phyloP scores from a whole-genome alignment of 352 stramenopile species.

The Globisporangium radiosum region DNA sequence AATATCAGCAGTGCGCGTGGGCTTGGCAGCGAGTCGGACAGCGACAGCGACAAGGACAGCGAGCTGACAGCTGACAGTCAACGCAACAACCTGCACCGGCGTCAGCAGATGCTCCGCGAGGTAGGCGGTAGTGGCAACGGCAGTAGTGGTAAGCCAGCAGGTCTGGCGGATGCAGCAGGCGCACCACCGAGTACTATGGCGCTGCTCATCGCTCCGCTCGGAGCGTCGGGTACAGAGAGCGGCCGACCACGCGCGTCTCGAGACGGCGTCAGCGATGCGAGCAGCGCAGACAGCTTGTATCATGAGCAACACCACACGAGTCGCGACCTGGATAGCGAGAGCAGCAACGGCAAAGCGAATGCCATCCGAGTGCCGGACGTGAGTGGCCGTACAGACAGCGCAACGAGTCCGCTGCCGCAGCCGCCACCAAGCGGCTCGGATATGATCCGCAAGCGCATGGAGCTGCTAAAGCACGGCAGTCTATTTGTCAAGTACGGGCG shows the following conservation, averaged over 20 bases:
- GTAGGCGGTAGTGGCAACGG: neutral
- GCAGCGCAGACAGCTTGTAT: too few species aligned
- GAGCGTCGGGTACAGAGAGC: neutral
- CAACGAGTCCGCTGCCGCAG: conserved; percentile 3
- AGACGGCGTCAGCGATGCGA: neutral
- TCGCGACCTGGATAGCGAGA: neutral
- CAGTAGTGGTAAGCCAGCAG: neutral
- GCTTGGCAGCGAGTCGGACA: conserved; percentile 30
- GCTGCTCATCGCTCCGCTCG: conserved; percentile 7
- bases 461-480: conserved; percentile 60
- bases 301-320: conserved; percentile 1
- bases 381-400: neutral
- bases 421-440: conserved; percentile 31
- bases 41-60: conserved; percentile 38
- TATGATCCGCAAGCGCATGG: conserved; percentile 57
- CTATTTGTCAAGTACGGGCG: conserved; percentile 79
- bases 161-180: neutral
- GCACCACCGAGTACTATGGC: conserved; percentile 6
- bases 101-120: conserved; percentile 4
- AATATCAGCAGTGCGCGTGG: conserved; percentile 12
- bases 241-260: neutral
- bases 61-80: conserved; percentile 13
- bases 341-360: conserved; percentile 6
- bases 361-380: conserved; percentile 5
- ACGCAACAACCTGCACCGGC: conserved; percentile 15